Base-by-base conservation (phyloP, 495 filamentous ascomycete species). In the Lepidopterella palustris region DNA sequence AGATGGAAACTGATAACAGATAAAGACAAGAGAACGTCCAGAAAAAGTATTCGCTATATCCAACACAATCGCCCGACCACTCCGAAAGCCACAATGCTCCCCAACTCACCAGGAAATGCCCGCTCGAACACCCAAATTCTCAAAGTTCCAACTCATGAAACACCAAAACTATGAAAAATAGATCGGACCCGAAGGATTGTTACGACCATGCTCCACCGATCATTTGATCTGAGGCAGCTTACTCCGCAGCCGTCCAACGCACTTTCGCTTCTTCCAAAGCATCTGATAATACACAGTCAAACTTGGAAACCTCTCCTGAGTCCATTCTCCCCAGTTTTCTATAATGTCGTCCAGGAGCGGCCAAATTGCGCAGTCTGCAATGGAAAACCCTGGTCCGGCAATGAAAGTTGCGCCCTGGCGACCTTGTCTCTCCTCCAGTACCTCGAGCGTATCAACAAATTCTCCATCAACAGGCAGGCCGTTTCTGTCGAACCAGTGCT, bases 301-400 rank as follows among this genome's bases (percentile, higher is more conserved):
- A 3, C 13, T 4, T 11, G 64, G 65, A 39, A 61, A 68, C 11
- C 50, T 26, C 39, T 62, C 55, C 26, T 59, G 45, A 39, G 3
- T 59, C 62, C 62, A 64, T 1, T 28, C 58, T 13, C 65, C 65
- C 65, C 65, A 65, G 10, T 61, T 59, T 5, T 5, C 25, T 4
- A 82, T 72, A 9, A 88, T 78, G 27, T 84, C 79, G 51, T 84
- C 70, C 40, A 92, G 71, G 9, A 88, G 77, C 0, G 88, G 87
- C 85, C 85, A 90, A 9, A 89, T 73, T 0, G 83, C 81, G 65
- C 82, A 89, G 68, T 92, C 88, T 9, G 83, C 86, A 15, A 88
- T 76, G 1, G 79, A 78, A 15, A 86, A 77, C 1, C 61, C 60
- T 0, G 70, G 57, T 0, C 84, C 86, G 15, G 80, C 80, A 4